Percentiles rank a stretch among this genome's conserved stretches.
These are phyloP conservation scores for Metschnikowia shivogae DNA, from an alignment of 805 yeast genomes.

Conservation along the genomic window DNA sequence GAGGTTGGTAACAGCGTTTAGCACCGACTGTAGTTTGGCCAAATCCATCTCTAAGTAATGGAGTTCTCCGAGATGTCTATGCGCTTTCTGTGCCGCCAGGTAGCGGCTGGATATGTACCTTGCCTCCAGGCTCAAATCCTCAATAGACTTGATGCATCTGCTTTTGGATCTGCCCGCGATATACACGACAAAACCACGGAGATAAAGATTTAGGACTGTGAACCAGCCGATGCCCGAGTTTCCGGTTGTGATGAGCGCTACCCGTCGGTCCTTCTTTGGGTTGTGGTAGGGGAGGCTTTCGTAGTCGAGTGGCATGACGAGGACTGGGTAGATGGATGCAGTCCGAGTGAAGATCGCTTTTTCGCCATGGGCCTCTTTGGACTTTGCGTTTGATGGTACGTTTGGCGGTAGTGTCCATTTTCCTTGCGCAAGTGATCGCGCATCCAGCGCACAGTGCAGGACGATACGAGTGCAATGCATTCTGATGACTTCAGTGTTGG, in stretches of 20 bases:
- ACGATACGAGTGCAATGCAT: too few species aligned
- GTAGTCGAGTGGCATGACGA: slow-evolving; percentile 9
- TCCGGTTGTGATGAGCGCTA: slow-evolving; percentile 78
- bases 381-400: too few species aligned
- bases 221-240: slow-evolving; percentile 78
- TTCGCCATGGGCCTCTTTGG: too few species aligned
- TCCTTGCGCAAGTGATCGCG: too few species aligned
- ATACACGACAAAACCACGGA: slow-evolving; percentile 75
- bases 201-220: slow-evolving; percentile 67
- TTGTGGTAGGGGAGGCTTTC: slow-evolving; percentile 53
- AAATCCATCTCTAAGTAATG: slow-evolving; percentile 54
- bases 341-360: background rate
- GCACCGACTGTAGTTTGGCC: slow-evolving; percentile 31
- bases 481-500: too few species aligned
- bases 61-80: slow-evolving; percentile 46
- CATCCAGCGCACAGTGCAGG: too few species aligned
- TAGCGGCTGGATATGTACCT: slow-evolving; percentile 20
- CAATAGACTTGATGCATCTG: slow-evolving; percentile 54
- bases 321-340: background rate
- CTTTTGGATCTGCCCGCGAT: slow-evolving; percentile 64
- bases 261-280: slow-evolving; percentile 51
- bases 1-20: slow-evolving; percentile 45
- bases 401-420: too few species aligned
- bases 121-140: slow-evolving; percentile 55
- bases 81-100: slow-evolving; percentile 18